Percentiles rank a stretch among this genome's conserved stretches.
Evolutionary conservation across 73 alveolate genomes (phyloP).

Genomic region (Paramecium tetraurelia): DNA sequence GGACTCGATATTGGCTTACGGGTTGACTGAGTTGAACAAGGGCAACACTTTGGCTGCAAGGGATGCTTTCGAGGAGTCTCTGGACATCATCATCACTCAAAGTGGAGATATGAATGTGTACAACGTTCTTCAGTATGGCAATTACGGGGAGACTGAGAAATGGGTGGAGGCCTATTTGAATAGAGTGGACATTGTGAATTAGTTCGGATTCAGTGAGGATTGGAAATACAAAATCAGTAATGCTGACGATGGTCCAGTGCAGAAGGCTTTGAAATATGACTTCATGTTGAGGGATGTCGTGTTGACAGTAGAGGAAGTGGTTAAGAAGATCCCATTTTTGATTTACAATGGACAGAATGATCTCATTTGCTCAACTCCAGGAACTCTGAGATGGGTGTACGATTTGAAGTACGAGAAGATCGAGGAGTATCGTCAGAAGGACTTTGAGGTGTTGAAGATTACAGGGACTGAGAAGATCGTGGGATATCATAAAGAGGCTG

Average conservation of each 20-base stretch:
- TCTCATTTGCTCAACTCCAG: slow-evolving; percentile 45
- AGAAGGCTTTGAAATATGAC: slow-evolving; percentile 38
- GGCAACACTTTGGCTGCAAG: background rate
- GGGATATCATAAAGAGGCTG: slow-evolving; percentile 32
- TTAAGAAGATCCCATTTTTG: background rate
- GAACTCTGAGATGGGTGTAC: slow-evolving; percentile 35
- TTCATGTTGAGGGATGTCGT: slow-evolving; percentile 55
- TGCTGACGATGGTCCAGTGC: slow-evolving; percentile 32
- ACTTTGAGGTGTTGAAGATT: background rate
- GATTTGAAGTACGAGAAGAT: background rate
- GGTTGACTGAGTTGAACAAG: background rate
- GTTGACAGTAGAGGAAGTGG: slow-evolving; percentile 5
- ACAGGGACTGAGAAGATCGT: background rate
- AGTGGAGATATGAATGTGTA: slow-evolving; percentile 24
- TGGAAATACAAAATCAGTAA: slow-evolving; percentile 4
- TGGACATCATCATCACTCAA: slow-evolving; percentile 3
- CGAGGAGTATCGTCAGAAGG: background rate
- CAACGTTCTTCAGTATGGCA: slow-evolving; percentile 7
- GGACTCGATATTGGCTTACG: background rate
- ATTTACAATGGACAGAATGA: slow-evolving; percentile 55
- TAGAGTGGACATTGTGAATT: background rate
- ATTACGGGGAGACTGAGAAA: background rate
- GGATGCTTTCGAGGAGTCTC: background rate
- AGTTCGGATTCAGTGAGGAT: slow-evolving; percentile 27
- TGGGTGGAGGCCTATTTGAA: background rate